Conservation (phyloP, 768 basidiomycete genomes). For the Russula ochroleuca region DNA sequence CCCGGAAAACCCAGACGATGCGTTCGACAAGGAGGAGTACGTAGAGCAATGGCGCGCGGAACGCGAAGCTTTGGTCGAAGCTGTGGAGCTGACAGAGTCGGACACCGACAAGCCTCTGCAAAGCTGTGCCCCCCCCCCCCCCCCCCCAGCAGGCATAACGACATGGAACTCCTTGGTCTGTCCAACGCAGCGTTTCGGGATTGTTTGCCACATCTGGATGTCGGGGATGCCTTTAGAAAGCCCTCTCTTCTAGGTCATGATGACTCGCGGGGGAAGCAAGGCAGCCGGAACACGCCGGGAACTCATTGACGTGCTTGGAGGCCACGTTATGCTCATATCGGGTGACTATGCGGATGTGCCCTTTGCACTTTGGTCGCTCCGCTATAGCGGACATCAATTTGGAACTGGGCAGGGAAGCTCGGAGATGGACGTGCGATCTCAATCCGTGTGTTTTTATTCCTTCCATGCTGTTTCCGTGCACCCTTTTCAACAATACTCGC, state of each 20-base stretch:
- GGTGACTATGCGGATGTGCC: slow-evolving; percentile 34
- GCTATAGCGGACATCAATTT: slow-evolving; percentile 91
- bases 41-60: slow-evolving; percentile 74
- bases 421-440: slow-evolving; percentile 96
- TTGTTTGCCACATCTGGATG: slow-evolving; percentile 78
- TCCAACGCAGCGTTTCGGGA: slow-evolving; percentile 66
- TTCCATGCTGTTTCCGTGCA: not conserved
- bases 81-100: slow-evolving; percentile 27
- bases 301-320: slow-evolving; percentile 77
- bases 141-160: slow-evolving; percentile 48
- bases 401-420: slow-evolving; percentile 90
- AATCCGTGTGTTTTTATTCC: slow-evolving; percentile 46
- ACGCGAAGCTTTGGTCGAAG: slow-evolving; percentile 51
- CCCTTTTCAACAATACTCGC: not conserved
- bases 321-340: slow-evolving; percentile 65
- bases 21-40: slow-evolving; percentile 52
- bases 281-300: slow-evolving; percentile 55
- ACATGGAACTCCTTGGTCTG: slow-evolving; percentile 63
- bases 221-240: slow-evolving; percentile 77
- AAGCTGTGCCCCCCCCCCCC: slow-evolving; percentile 49
- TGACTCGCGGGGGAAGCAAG: slow-evolving; percentile 33
- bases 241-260: slow-evolving; percentile 44
- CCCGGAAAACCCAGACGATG: slow-evolving; percentile 46
- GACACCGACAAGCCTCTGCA: slow-evolving; percentile 36
- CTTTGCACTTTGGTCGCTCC: slow-evolving; percentile 69